phyloP scores from a whole-genome alignment of 805 yeast species.

The Metschnikowia koreensis region DNA sequence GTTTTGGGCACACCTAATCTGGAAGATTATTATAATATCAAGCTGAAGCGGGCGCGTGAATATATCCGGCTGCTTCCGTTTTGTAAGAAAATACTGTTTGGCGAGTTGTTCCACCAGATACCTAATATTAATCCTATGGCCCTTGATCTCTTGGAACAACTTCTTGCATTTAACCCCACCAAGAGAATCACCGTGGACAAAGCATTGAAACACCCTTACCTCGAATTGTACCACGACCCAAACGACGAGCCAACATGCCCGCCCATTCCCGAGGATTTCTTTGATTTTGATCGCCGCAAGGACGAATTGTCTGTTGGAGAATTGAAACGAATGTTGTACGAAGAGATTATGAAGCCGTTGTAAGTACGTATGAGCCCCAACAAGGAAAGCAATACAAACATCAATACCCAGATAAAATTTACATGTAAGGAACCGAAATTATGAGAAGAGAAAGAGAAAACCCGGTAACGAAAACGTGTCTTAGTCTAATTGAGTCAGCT shows the following conservation, averaged over 20 bases:
- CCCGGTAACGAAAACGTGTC: background rate
- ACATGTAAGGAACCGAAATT: background rate
- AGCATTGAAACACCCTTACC: constrained; percentile 82
- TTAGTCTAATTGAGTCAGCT: constrained; percentile 12
- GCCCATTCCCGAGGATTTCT: constrained; percentile 81
- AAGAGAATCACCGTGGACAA: constrained; percentile 72
- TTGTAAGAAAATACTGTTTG: constrained; percentile 46
- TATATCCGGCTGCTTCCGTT: constrained; percentile 79
- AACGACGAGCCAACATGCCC: constrained; percentile 86
- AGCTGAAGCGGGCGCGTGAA: constrained; percentile 82
- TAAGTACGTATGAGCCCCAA: constrained; percentile 8
- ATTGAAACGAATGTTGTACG: constrained; percentile 72
- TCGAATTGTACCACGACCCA: constrained; percentile 89
- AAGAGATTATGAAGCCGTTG: constrained; percentile 69
- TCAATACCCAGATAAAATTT: background rate
- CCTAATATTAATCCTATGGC: constrained; percentile 41
- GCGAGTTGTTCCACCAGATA: constrained; percentile 16
- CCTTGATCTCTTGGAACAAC: constrained; percentile 58
- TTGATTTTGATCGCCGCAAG: constrained; percentile 82
- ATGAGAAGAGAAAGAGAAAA: background rate
- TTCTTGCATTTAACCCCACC: constrained; percentile 70
- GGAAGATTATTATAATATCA: constrained; percentile 73
- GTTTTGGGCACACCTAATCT: constrained; percentile 83
- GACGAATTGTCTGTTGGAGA: constrained; percentile 76
- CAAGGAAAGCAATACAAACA: background rate